Base-by-base conservation (phyloP, 768 basidiomycete genomes). In the Lentinus brumalis region DNA sequence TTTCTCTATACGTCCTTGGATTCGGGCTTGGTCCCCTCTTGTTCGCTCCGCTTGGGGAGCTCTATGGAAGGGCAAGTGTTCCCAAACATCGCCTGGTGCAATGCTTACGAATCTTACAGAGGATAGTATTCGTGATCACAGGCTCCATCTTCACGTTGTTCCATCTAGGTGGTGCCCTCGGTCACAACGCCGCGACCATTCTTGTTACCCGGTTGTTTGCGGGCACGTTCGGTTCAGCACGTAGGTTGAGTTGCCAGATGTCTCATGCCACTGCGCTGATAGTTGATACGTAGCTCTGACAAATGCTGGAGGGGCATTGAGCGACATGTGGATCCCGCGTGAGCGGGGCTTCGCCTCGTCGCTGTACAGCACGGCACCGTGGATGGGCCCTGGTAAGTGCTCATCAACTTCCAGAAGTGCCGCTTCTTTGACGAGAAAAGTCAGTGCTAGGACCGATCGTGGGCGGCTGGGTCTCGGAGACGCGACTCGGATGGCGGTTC, bases 381-480 rank as follows among this genome's bases (percentile, higher is more conserved):
- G 82, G 67, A 80, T 85, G 53, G 84, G 83, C 14, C 84, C 83
- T 69, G 81, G 82, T 83, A 66, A 38, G 72, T 26, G 4, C 0
- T n/a, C 32, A 14, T 30, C 12, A 1, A 0, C 3, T 11, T 14
- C 12, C 7, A 4, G 5, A 18, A 16, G 2, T 5, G 2, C 14
- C 9, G 8, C 4, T 38, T 6, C 11, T 11, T 30, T 15, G 4
- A 42, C 40, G 8, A 14, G 15, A 1, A 10, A 50, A 39, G 10
- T 12, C 64, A 84, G 84, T 86, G 5, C 74, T 86, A n/a, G 87
- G 87, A 1, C 87, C 87, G 2, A 81, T 91, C 56, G 81, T 87
- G 30, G 86, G 88, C 21, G 86, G 86, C n/a, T 86, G 81, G 71
- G 81, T 86, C 12, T 82, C 79, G 15, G 60, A 73, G 69, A 80